Base-by-base conservation (phyloP, 202 grass and related monocot genomes). In the Zizania palustris region DNA sequence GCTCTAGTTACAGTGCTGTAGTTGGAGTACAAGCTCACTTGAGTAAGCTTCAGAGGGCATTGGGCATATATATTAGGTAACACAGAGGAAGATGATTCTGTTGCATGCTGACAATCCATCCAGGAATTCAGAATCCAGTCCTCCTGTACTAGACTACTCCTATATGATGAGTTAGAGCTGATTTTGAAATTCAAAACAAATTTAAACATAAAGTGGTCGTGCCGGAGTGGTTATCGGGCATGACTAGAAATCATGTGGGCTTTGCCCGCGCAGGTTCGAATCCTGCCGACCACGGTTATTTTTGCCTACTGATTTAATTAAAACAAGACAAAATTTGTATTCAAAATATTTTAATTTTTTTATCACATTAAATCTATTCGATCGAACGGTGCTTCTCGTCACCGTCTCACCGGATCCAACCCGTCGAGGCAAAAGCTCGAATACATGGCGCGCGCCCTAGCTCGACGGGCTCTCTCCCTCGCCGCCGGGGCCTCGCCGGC, bases 241-340 rank as follows among this genome's bases (percentile, higher is more conserved):
- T 90, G 91, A 93, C 91, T 88, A 90, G 91, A 90, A 93, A 90
- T 90, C 90, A 93, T 93, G 87, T 93, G 90, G 87, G 90, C 85
- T 90, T 0, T 87, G 84, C 88, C 84, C 80, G 84, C 84, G 88
- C 75, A 91, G 82, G 79, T 92, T 88, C 76, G 90, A 86, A 84
- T 89, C 86, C 83, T 87, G 90, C 86, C 90, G 90, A 87, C 86
- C 86, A 92, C 83, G 89, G 11, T 46, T 68, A 41, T 36, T 39
- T 7, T 18, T 28, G 28, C 28, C 28, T 28, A 28, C 28, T 28
- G 28, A 28, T 2, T 28, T 28, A 28, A 28, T 28, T 28, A 28
- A n/a, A n/a, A n/a, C n/a, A n/a, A n/a, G n/a, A n/a, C n/a, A 28
- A 28, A 28, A 28, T 1, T 28, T 28, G 28, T 28, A 28, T 28